These are phyloP conservation scores for Leccinum subgranulosum DNA, from an alignment of 768 basidiomycete genomes.

Conservation along the genomic window DNA sequence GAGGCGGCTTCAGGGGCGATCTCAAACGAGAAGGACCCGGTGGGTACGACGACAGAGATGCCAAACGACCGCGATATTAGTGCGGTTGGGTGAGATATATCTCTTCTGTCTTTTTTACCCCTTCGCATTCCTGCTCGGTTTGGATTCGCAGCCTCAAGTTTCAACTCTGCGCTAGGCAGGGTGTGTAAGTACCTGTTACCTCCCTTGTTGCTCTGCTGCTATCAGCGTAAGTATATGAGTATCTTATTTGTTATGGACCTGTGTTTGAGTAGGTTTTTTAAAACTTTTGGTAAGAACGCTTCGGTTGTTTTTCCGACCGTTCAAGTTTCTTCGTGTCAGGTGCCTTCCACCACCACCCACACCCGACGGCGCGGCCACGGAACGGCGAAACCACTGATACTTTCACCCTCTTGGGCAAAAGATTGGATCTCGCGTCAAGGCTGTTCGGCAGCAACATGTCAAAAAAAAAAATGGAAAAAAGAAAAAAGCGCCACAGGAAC, in stretches of 20 bases:
- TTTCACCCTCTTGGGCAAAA: neutral
- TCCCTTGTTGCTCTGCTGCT: constrained; percentile 26
- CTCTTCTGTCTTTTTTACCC: constrained; percentile 22
- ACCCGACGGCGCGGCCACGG: neutral
- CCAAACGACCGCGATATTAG: constrained; percentile 81
- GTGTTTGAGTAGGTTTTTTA: constrained; percentile 4
- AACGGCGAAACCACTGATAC: neutral
- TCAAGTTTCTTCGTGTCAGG: neutral
- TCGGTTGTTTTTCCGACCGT: neutral
- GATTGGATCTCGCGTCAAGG: constrained; percentile 18
- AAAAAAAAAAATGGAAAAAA: constrained; percentile 6
- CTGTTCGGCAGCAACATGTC: constrained; percentile 10
- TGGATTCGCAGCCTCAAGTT: constrained; percentile 24
- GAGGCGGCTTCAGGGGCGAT: constrained; percentile 62
- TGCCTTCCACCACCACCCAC: neutral
- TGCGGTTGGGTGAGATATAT: constrained; percentile 35
- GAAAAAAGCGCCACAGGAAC: constrained; percentile 23
- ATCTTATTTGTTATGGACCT: constrained; percentile 24
- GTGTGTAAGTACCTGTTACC: constrained; percentile 33
- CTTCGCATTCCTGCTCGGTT: constrained; percentile 20
- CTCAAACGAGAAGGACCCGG: constrained; percentile 74
- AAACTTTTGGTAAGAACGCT: constrained; percentile 2
- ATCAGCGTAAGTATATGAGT: constrained; percentile 36
- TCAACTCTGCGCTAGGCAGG: constrained; percentile 28
- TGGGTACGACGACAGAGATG: constrained; percentile 79